These are phyloP conservation scores for Coix lacrymajobi DNA, from an alignment of 176 grass and related monocot species.

Conservation along the genomic window DNA sequence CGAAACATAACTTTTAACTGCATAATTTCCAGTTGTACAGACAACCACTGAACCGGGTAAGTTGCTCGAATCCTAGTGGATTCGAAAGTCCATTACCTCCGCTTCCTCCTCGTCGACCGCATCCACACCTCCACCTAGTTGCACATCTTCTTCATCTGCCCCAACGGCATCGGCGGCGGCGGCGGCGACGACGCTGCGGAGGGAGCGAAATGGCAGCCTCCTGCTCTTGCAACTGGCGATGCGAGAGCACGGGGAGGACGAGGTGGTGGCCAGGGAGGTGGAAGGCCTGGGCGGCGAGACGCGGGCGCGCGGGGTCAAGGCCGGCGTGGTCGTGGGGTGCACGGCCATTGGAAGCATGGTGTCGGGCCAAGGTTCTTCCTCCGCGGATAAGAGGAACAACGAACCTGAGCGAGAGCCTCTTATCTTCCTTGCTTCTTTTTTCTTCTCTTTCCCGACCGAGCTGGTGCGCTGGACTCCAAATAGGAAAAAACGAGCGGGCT, in stretches of 20 bases:
- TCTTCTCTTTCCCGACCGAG: background rate
- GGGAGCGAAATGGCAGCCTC: conserved; percentile 7
- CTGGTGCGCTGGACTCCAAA: background rate
- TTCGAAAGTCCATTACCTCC: conserved; percentile 31
- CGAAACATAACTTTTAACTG: background rate
- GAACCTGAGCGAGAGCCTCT: conserved; percentile 5
- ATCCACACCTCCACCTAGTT: background rate
- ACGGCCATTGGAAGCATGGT: conserved; percentile 46
- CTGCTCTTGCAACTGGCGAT: background rate
- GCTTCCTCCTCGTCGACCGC: background rate
- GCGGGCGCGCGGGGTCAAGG: conserved; percentile 3
- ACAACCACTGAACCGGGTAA: background rate
- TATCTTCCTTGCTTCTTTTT: background rate
- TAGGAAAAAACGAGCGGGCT: background rate
- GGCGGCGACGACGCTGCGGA: conserved; percentile 23
- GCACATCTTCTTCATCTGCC: conserved; percentile 24
- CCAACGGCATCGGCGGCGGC: conserved; percentile 21
- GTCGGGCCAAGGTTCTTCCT: background rate
- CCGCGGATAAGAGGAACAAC: conserved; percentile 41
- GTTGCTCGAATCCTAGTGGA: background rate
- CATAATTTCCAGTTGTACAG: background rate
- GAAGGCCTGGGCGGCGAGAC: background rate
- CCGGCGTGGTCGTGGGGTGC: conserved; percentile 30
- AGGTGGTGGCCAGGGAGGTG: background rate
- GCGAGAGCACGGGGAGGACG: background rate